Evolutionary conservation across 108 stramenopile genomes (phyloP).

Genomic region (Cyclotella kingstonii): DNA sequence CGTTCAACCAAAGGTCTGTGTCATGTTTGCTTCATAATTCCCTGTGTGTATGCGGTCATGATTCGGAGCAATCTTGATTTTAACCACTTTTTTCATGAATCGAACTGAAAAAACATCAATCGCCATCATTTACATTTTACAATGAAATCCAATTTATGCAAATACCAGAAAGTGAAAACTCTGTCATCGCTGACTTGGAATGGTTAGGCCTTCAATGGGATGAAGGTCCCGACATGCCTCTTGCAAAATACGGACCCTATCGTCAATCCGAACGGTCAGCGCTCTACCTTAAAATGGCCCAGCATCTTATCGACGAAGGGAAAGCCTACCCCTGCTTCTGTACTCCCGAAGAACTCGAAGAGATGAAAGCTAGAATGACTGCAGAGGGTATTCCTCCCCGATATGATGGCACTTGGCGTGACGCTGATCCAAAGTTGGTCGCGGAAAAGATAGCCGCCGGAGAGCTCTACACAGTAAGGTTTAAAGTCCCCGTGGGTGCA

Average conservation of each 20-base stretch:
- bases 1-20: slow-evolving; percentile 75
- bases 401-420: slow-evolving; percentile 97
- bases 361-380: slow-evolving; percentile 83
- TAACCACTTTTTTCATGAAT: not conserved
- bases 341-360: slow-evolving; percentile 91
- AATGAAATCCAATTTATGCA: no score
- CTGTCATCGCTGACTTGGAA: slow-evolving; percentile 87
- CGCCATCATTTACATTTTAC: not conserved
- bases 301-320: slow-evolving; percentile 60
- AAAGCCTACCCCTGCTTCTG: slow-evolving; percentile 97
- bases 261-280: slow-evolving; percentile 84
- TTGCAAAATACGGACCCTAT: slow-evolving; percentile 67
- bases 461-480: slow-evolving; percentile 85
- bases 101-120: slow-evolving; percentile 1
- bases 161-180: slow-evolving; percentile 83
- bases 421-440: slow-evolving; percentile 88
- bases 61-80: no score
- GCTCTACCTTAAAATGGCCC: slow-evolving; percentile 67
- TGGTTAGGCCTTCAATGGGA: slow-evolving; percentile 95
- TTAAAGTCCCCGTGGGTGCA: slow-evolving; percentile 84
- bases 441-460: slow-evolving; percentile 77
- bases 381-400: slow-evolving; percentile 75
- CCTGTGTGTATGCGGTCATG: not conserved
- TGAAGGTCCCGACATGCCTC: slow-evolving; percentile 85
- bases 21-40: no score